Evolutionary conservation across 352 stramenopile species (phyloP), one percentile per base, ranked within the genome.

Genomic region (Thalassiosira hispida): DNA sequence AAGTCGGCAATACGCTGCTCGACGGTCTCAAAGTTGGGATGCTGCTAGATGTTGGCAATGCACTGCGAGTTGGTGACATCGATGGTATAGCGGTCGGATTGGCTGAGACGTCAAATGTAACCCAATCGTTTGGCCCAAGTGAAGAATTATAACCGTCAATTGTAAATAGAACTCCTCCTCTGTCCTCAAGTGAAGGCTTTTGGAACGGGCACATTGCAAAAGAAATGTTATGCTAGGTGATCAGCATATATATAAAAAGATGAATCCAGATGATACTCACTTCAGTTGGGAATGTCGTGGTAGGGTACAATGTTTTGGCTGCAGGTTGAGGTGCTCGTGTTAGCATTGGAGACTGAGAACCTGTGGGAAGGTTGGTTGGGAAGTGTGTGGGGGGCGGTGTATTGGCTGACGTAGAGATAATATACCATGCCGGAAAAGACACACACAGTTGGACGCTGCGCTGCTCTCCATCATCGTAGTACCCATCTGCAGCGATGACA

Each of bases 381-480:
- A n/a, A n/a, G n/a, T n/a, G n/a, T n/a, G n/a, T n/a, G n/a, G n/a
- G n/a, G n/a, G n/a, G n/a, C n/a, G n/a, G n/a, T n/a, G n/a, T n/a
- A n/a, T n/a, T n/a, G n/a, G n/a, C n/a, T n/a, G n/a, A n/a, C n/a
- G 12, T 42, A 42, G 5, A 42, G 35, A 42, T 42, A 12, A 12
- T 42, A 42, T 42, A 12, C 5, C 35, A 42, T 12, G n/a, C 20
- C 8, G 46, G 46, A 18, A 25, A 55, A 20, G 46, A 18, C 46
- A 55, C 4, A 55, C 46, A 55, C 16, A 55, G n/a, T 16, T 55
- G 46, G 18, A 67, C 18, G 11, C 11, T 9, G 4, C 61, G 20
- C 25, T 22, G 6, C 12, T 67, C 57, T 52, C 31, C 57, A 51
- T 67, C 22, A 11, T 57, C 31, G 22, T 67, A 67, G 2, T 53